Conservation (phyloP, 2,329 filamentous ascomycete species). For the Ceratocystis huliohia region DNA sequence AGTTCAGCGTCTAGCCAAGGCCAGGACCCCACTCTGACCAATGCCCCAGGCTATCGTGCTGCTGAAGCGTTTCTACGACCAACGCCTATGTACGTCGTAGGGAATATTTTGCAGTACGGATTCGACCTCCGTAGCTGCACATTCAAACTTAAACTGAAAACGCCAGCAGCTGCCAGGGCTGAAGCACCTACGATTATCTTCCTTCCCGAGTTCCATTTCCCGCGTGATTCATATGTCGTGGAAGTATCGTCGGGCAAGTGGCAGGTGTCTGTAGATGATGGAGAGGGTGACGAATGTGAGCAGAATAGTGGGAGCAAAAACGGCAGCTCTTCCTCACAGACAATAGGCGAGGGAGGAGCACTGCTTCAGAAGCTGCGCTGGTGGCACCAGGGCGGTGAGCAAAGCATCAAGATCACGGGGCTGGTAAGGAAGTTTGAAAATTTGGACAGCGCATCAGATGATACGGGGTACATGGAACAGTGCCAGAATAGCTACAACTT, state of each 20-base stretch:
- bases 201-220: conserved; percentile 87
- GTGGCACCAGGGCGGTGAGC: conserved; percentile 85
- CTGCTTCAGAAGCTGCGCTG: conserved; percentile 67
- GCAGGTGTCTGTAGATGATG: conserved; percentile 63
- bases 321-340: background rate
- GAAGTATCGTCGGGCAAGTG: conserved; percentile 78
- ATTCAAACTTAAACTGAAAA: conserved; percentile 60
- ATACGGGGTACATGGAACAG: conserved; percentile 67
- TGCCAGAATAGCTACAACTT: conserved; percentile 40
- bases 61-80: conserved; percentile 89
- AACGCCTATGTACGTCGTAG: conserved; percentile 61
- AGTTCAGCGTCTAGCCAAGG: conserved; percentile 24
- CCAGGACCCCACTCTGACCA: conserved; percentile 45
- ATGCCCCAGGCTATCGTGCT: conserved; percentile 64
- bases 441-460: conserved; percentile 46
- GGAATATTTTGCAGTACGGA: conserved; percentile 55
- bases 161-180: conserved; percentile 35
- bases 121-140: conserved; percentile 73
- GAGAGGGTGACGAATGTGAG: conserved; percentile 15
- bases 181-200: conserved; percentile 69
- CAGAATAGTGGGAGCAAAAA: background rate
- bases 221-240: conserved; percentile 56
- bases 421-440: conserved; percentile 45
- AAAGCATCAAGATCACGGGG: conserved; percentile 65
- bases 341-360: conserved; percentile 41